phyloP scores from a whole-genome alignment of 192 early-diverging fungal species.

The Lunasporangiospora selenospora region DNA sequence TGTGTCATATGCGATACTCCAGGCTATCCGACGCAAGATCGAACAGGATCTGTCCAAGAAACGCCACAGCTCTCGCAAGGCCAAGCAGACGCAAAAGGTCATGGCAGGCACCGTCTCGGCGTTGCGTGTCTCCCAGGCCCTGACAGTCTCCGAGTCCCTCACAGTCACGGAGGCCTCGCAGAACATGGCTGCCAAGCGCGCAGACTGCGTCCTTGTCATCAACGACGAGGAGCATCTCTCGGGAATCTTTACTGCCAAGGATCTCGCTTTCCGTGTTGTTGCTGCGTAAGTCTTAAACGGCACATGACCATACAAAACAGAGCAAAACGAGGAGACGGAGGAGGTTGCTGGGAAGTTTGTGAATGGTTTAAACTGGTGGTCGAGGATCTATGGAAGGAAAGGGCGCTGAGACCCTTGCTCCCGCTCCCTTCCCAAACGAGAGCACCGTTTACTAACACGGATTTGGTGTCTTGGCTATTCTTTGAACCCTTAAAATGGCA shows the following conservation, averaged over 20 bases:
- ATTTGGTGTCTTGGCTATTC: too few species aligned
- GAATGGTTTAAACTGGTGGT: too few species aligned
- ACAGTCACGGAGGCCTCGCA: conserved; percentile 85
- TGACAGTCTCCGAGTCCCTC: conserved; percentile 83
- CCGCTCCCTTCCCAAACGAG: too few species aligned
- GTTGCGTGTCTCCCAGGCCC: conserved; percentile 82
- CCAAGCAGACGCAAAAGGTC: conserved; percentile 42
- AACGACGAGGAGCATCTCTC: conserved; percentile 89
- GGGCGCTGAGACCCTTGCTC: too few species aligned
- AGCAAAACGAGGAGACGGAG: too few species aligned
- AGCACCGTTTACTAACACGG: too few species aligned
- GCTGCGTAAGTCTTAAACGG: conserved; percentile 58
- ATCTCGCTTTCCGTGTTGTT: conserved; percentile 95
- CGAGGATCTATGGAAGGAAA: too few species aligned
- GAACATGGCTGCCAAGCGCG: conserved; percentile 97
- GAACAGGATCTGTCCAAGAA: conserved; percentile 76
- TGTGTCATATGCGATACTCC: too few species aligned
- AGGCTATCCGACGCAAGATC: conserved; percentile 75
- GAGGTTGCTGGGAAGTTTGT: too few species aligned
- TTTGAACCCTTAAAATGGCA: not conserved
- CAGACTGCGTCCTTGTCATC: conserved; percentile 95
- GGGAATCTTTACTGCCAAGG: conserved; percentile 98
- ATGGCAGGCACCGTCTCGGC: conserved; percentile 90
- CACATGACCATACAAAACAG: too few species aligned
- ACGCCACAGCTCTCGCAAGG: conserved; percentile 46